Evolutionary conservation across 2,329 filamentous ascomycete genomes (phyloP).

Genomic region (Talaromyces marneffei): DNA sequence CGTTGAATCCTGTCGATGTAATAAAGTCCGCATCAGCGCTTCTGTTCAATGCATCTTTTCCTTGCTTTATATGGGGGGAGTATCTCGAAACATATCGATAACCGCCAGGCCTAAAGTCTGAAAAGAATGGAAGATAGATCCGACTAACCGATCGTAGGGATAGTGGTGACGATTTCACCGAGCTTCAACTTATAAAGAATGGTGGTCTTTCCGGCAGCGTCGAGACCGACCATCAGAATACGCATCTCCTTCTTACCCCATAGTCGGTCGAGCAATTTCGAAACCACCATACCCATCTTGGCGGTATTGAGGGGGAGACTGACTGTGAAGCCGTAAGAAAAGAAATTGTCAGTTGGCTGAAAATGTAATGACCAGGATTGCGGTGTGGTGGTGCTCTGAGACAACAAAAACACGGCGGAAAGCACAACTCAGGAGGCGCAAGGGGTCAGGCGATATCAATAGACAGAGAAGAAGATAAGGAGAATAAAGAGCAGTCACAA

Average conservation of each 20-base stretch:
- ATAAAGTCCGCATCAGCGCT: constrained; percentile 10
- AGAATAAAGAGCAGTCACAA: constrained; percentile 12
- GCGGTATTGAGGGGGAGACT: constrained; percentile 29
- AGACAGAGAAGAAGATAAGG: constrained; percentile 15
- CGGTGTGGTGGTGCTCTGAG: neutral
- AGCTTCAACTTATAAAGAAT: constrained; percentile 99
- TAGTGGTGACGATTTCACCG: constrained; percentile 95
- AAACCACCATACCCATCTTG: constrained; percentile 97
- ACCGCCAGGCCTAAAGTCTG: neutral
- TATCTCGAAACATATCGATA: neutral
- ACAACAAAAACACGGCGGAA: constrained; percentile 6
- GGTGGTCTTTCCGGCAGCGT: constrained; percentile 99
- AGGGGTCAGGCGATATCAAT: constrained; percentile 14
- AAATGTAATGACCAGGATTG: neutral
- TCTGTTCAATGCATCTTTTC: neutral
- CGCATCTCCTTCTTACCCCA: constrained; percentile 99
- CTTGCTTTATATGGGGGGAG: neutral
- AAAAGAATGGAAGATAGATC: constrained; percentile 10
- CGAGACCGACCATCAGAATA: constrained; percentile 99
- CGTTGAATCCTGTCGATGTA: constrained; percentile 74
- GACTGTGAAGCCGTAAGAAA: constrained; percentile 19
- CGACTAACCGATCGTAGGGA: constrained; percentile 86
- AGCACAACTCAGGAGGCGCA: constrained; percentile 8
- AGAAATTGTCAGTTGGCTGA: constrained; percentile 7
- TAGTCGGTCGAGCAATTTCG: constrained; percentile 91